phyloP scores from a whole-genome alignment of 441 rosid species.

The Brassica hybrid region DNA sequence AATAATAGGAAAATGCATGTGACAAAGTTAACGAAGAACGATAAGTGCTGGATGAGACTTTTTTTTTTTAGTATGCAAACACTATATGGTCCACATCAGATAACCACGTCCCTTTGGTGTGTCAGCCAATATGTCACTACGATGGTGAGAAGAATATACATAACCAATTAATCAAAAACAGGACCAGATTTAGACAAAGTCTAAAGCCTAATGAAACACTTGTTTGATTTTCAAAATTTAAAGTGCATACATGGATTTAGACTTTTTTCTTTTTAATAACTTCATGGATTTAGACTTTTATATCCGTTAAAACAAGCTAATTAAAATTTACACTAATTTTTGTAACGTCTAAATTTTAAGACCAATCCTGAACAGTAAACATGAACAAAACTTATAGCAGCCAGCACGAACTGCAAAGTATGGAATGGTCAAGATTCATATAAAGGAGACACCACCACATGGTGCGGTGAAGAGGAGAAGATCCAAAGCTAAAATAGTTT shows the following conservation, averaged over 20 bases:
- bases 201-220: no score
- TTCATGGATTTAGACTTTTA: no score
- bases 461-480: not conserved
- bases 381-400: not conserved
- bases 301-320: no score
- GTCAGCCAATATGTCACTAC: conserved; percentile 3
- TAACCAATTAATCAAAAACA: not conserved
- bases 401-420: not conserved
- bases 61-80: not conserved
- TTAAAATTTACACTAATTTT: no score
- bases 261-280: no score
- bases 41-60: not conserved
- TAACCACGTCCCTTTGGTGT: not conserved
- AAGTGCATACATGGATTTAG: no score
- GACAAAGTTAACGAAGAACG: not conserved
- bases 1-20: not conserved
- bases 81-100: not conserved
- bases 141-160: not conserved
- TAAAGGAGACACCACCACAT: not conserved
- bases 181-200: not conserved
- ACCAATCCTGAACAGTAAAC: not conserved
- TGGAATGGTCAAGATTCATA: not conserved
- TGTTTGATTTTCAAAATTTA: no score
- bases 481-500: not conserved
- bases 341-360: not conserved